These are phyloP conservation scores for Solanum virginianum DNA, from an alignment of 257 asterid species.

Conservation along the genomic window DNA sequence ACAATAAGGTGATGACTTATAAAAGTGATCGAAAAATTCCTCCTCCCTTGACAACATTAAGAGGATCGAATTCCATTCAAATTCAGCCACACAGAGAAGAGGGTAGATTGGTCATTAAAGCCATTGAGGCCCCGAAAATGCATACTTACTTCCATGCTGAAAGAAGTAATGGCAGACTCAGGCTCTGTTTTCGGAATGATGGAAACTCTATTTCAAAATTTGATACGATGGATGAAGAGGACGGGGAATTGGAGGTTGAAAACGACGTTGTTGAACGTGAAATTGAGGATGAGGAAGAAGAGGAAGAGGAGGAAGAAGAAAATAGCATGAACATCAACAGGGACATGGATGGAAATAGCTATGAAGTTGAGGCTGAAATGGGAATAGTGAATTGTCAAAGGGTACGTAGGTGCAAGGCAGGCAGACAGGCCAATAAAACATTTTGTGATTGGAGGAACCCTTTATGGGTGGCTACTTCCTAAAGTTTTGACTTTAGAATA, in stretches of 20 bases:
- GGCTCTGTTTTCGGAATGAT: conserved; percentile 21
- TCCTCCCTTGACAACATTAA: conserved; percentile 70
- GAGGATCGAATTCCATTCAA: conserved; percentile 40
- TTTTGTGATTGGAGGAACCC: conserved; percentile 1
- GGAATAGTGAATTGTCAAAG: conserved; percentile 25
- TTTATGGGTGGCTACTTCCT: conserved; percentile 1
- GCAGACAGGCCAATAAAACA: background rate
- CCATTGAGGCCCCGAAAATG: conserved; percentile 42
- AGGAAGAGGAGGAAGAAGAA: conserved; percentile 14
- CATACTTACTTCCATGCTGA: conserved; percentile 50
- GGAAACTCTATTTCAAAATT: background rate
- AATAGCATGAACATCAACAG: background rate
- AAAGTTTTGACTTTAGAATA: background rate
- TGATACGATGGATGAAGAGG: background rate
- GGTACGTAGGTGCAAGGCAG: background rate
- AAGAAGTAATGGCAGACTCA: conserved; percentile 65
- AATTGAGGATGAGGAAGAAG: conserved; percentile 14
- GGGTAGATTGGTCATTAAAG: conserved; percentile 63
- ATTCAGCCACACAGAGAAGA: conserved; percentile 44
- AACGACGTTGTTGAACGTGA: background rate
- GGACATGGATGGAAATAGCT: conserved; percentile 19
- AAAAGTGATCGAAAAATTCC: conserved; percentile 31
- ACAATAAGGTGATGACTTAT: background rate
- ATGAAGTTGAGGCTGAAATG: conserved; percentile 26
- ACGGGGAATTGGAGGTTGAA: background rate